Evolutionary conservation across 192 early-diverging fungal species (phyloP), one percentile per base, ranked within the genome.

Genomic region (Chytriomyces hyalinus): DNA sequence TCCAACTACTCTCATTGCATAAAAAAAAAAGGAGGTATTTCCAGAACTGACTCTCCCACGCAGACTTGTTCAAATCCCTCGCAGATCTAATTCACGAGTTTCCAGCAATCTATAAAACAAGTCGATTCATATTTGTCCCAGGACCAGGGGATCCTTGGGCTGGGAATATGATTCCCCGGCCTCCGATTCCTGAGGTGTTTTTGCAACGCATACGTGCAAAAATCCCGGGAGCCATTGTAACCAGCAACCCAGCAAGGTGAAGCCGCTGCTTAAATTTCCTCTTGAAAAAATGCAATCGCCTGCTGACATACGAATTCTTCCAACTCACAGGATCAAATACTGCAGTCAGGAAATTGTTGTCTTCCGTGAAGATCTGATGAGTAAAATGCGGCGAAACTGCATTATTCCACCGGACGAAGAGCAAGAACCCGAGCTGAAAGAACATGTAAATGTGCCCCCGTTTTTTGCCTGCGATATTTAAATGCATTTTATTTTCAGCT

Each of bases 271-370:
- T 64, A 6, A 9, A 15, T 51, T n/a, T 60, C 61, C 67, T 6
- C 63, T 46, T 81, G 10, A 10, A 59, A 65, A 6, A 24, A 26
- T 36, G 8, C 10, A 60, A 60, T 46, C 13, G 15, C 6, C 20
- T 63, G 13, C 15, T 74, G 24, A 60, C 57, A 20, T 65, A 46
- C 28, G n/a, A 6, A 45, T 65, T 53, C 36, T 11, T 61, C 4
- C 66, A 10, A 65, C 13, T 36, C 13, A 6, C 77, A 91, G 93
- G 45, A 94, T 98, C 79, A 91, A 92, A 68, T 97, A 95, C 75
- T 96, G 92, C 77, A 92, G 91, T 4, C 94, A 95, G 66, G 96
- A 98, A 73, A 92, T 98, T 61, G 90, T 97, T 1, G 85, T 98
- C 24, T 96, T 93, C 73, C 89, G 95, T 15, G 94, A 97, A 71